Base-by-base conservation (phyloP, 768 basidiomycete genomes). In the Lentinula lateritia region DNA sequence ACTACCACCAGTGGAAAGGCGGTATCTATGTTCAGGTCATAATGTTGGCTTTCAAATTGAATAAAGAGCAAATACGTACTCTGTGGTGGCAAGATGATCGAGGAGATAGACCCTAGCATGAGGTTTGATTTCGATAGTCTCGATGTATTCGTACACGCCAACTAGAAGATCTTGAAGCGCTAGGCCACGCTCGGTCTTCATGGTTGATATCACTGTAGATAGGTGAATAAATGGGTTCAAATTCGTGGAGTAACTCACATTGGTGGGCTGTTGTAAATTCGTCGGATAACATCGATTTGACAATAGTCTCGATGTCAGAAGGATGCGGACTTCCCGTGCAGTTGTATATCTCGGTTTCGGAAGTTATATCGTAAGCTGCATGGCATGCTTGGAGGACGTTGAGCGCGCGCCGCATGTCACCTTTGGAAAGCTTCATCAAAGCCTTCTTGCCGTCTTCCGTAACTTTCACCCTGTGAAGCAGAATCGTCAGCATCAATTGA, bases 301-400 rank as follows among this genome's bases (percentile, higher is more conserved):
- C 92, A 43, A 99, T 90, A 10, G 85, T 83, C 70, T 95, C 93
- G 50, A 99, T 93, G 74, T 99, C 97, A 32, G 85, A 82, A 0
- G 97, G 97, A 71, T 98, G 95, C 18, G 97, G 97, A 66, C 88
- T 95, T 43, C 97, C 97, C 0, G 97, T 98, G 72, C 96, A 98
- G 66, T 90, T 93, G 73, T 98, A 99, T 23, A 99, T 86, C 64
- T 97, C 94, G 0, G 86, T 85, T 75, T 98, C 95, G 60, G 92
- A 90, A 36, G 88, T 86, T 9, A 83, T 72, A 46, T 95, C 93
- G 71, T 98, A 99, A 3, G 96, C 97, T 15, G 97, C 95, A 72
- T 98, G 94, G 69, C 97, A 99, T 0, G 97, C 97, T 76, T 99
- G 97, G 18, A 99, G 79, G 34, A 99, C 90, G 70, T 97, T 98